phyloP scores from a whole-genome alignment of 495 filamentous ascomycete species.

The Thermothielavioides terrestris region DNA sequence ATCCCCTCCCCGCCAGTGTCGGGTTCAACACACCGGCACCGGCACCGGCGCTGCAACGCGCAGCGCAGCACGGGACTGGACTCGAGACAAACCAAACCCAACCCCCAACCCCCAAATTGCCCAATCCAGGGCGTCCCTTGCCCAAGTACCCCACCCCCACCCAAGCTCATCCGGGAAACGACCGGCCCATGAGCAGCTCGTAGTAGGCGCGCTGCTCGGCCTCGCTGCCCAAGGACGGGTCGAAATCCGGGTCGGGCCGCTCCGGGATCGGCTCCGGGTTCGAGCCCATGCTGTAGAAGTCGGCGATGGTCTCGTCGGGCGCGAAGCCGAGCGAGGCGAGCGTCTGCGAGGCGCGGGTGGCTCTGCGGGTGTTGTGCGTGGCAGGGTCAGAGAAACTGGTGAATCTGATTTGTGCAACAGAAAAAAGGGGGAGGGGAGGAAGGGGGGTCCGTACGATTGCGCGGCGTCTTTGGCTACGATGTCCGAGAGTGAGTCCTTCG shows the following conservation, averaged over 20 bases:
- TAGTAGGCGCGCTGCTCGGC: conserved; percentile 30
- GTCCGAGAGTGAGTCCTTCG: conserved; percentile 23
- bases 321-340: conserved; percentile 30
- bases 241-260: conserved; percentile 16
- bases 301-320: conserved; percentile 29
- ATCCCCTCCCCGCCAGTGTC: no score
- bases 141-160: no score
- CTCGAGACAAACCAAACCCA: no score
- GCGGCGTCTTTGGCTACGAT: conserved; percentile 31
- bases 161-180: conserved; percentile 16
- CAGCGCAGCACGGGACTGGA: no score
- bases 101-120: no score
- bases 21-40: no score
- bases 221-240: conserved; percentile 25
- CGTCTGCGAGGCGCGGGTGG: conserved; percentile 25
- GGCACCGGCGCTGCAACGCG: no score
- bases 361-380: conserved; percentile 10
- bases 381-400: no score
- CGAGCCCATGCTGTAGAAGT: conserved; percentile 31
- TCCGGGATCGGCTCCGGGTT: conserved; percentile 26
- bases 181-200: conserved; percentile 30
- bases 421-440: no score
- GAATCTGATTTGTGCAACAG: no score
- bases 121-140: no score
- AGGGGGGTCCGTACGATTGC: conserved; percentile 15